Evolutionary conservation across 2,329 filamentous ascomycete species (phyloP).

Genomic region (Aspergillus vadensis): DNA sequence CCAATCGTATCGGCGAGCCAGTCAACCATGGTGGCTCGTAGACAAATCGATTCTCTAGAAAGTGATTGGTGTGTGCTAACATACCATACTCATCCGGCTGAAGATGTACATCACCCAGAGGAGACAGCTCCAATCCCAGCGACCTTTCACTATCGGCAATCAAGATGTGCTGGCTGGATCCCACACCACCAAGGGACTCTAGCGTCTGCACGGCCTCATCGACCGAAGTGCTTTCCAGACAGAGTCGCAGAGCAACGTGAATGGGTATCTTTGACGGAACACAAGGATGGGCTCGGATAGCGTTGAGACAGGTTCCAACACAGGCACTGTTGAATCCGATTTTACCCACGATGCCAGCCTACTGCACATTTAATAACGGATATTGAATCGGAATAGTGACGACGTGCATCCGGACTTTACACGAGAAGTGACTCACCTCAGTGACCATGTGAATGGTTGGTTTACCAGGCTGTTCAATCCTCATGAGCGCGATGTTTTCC

Average conservation of each 20-base stretch:
- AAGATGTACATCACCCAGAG: slow-evolving; percentile 37
- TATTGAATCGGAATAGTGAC: not conserved
- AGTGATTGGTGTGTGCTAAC: slow-evolving; percentile 51
- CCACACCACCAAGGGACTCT: slow-evolving; percentile 53
- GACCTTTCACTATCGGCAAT: slow-evolving; percentile 49
- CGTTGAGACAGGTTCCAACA: slow-evolving; percentile 64
- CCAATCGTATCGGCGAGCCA: slow-evolving; percentile 37
- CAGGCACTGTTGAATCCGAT: slow-evolving; percentile 64
- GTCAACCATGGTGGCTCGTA: slow-evolving; percentile 36
- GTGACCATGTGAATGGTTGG: slow-evolving; percentile 58
- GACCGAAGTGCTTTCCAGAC: slow-evolving; percentile 55
- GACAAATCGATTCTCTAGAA: slow-evolving; percentile 39
- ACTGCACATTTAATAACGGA: not conserved
- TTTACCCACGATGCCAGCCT: slow-evolving; percentile 63
- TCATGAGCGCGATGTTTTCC: slow-evolving; percentile 54
- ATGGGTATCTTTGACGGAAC: slow-evolving; percentile 56
- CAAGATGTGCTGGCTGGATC: slow-evolving; percentile 58
- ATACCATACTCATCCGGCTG: slow-evolving; percentile 35
- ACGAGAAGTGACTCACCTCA: slow-evolving; percentile 37
- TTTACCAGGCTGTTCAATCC: slow-evolving; percentile 48
- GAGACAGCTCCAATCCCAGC: slow-evolving; percentile 33
- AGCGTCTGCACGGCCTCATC: slow-evolving; percentile 51
- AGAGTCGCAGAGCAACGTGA: slow-evolving; percentile 61
- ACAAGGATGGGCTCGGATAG: slow-evolving; percentile 60
- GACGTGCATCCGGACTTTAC: too few species aligned